phyloP scores from a whole-genome alignment of 306 rosid species.

The Vigna reflexopilosa region DNA sequence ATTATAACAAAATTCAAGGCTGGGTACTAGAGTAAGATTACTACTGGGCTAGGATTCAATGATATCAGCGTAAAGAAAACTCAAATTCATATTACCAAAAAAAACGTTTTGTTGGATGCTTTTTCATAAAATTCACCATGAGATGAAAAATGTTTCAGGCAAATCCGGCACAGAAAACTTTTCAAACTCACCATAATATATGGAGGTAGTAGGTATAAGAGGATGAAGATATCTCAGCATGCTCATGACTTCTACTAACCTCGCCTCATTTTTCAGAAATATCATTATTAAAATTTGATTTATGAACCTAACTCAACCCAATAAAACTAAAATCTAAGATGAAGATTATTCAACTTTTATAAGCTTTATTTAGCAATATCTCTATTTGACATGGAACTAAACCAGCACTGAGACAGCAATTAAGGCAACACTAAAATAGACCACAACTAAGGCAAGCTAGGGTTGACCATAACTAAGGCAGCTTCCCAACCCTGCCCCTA shows the following conservation, averaged over 20 bases:
- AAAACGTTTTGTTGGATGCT: not conserved
- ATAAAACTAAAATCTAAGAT: too few species aligned
- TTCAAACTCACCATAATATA: not conserved
- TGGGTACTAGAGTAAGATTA: slow-evolving; percentile 5
- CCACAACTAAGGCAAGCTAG: too few species aligned
- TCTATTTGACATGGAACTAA: too few species aligned
- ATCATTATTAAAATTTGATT: not conserved
- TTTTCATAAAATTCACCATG: slow-evolving; percentile 12
- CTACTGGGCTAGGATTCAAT: not conserved
- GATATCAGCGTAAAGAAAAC: slow-evolving; percentile 17
- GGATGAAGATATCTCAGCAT: not conserved
- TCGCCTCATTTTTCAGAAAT: slow-evolving; percentile 6
- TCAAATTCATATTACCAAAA: not conserved
- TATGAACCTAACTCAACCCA: too few species aligned
- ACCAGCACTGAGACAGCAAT: too few species aligned
- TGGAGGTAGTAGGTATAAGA: not conserved
- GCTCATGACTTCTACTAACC: not conserved
- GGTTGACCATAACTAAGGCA: too few species aligned
- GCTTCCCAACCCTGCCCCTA: too few species aligned
- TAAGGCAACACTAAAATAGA: too few species aligned
- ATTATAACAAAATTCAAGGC: not conserved
- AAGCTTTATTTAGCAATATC: too few species aligned
- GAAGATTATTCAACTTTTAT: too few species aligned
- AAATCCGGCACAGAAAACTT: not conserved
- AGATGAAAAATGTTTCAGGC: slow-evolving; percentile 14